Conservation (phyloP, 1,284 basidiomycete genomes). For the Xerocomus nothofagi region DNA sequence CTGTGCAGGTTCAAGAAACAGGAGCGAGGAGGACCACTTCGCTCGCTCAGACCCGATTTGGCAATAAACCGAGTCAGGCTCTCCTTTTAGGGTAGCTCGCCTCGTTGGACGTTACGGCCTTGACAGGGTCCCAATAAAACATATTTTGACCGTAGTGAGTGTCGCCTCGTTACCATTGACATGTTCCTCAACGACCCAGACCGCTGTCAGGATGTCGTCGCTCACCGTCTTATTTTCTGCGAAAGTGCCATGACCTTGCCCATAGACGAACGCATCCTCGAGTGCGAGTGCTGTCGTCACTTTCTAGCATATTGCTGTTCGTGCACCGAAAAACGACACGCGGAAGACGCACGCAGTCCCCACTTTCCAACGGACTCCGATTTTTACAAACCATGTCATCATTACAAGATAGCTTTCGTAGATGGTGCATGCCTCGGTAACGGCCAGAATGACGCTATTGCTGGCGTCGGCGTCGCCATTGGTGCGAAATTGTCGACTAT, state of each 20-base stretch:
- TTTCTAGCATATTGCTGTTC: background rate
- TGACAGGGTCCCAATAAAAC: too few species aligned
- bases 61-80: conserved; percentile 24
- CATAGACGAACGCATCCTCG: background rate
- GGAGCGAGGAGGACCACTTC: conserved; percentile 18
- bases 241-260: background rate
- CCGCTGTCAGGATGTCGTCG: conserved; percentile 1
- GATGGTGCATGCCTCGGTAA: conserved; percentile 1
- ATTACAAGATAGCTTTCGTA: background rate
- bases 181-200: background rate
- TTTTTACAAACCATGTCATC: conserved; percentile 3
- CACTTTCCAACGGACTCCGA: background rate
- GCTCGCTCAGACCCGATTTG: conserved; percentile 12
- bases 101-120: too few species aligned
- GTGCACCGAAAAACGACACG: background rate
- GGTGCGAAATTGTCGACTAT: background rate
- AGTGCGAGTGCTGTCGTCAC: background rate
- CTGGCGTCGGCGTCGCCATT: conserved; percentile 1
- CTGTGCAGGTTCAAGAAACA: conserved; percentile 24
- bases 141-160: too few species aligned
- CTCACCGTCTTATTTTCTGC: background rate
- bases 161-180: too few species aligned
- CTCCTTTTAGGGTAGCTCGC: conserved; percentile 22
- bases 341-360: background rate
- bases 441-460: background rate